A percentile compares a stretch with the other conserved stretches of the same genome.
Evolutionary conservation across 805 yeast species (phyloP).

Genomic region (Starmerella kuoi): DNA sequence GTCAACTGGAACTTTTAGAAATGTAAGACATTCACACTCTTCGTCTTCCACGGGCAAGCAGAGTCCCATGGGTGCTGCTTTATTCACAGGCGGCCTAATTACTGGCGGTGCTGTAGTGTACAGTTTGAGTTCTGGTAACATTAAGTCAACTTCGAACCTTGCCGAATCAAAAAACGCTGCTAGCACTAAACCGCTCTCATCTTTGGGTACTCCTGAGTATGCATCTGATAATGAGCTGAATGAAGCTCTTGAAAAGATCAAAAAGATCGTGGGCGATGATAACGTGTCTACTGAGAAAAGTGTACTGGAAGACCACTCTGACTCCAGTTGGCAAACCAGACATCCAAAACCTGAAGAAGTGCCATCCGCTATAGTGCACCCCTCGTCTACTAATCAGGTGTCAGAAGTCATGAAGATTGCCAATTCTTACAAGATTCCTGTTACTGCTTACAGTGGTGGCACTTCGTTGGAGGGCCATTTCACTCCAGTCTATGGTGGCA

Average conservation of each 20-base stretch:
- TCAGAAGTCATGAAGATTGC: slow-evolving; percentile 49
- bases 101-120: neutral
- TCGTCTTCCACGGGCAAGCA: no score
- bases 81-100: neutral
- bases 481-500: slow-evolving; percentile 57
- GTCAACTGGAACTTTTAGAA: no score
- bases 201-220: slow-evolving; percentile 41
- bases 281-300: slow-evolving; percentile 36
- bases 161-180: neutral
- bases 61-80: no score
- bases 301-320: slow-evolving; percentile 45
- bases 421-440: slow-evolving; percentile 51
- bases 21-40: no score
- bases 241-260: slow-evolving; percentile 43
- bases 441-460: slow-evolving; percentile 71
- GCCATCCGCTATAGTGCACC: slow-evolving; percentile 51
- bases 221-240: slow-evolving; percentile 31
- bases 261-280: slow-evolving; percentile 39
- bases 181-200: slow-evolving; percentile 29
- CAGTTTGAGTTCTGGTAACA: neutral
- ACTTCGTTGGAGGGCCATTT: slow-evolving; percentile 76
- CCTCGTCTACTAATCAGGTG: slow-evolving; percentile 56
- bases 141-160: neutral
- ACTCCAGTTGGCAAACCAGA: slow-evolving; percentile 57
- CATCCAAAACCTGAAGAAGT: slow-evolving; percentile 41